Percentiles rank a stretch among this genome's conserved stretches.
Evolutionary conservation across 2,329 filamentous ascomycete species (phyloP).

Genomic region (Aciculosporium take): DNA sequence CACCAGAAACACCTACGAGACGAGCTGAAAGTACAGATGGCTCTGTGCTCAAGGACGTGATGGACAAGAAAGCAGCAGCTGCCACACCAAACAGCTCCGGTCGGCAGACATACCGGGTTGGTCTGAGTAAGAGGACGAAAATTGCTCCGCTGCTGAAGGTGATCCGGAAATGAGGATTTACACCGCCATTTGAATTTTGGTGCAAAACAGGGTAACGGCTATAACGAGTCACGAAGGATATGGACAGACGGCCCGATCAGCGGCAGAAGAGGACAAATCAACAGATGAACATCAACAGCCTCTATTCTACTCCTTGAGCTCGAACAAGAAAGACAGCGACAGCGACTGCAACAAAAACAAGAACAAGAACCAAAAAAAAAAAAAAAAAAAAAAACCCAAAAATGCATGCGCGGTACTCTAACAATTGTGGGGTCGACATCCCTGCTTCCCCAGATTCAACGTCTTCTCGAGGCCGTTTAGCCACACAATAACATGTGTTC

Average conservation of each 20-base stretch:
- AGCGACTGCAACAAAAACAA: too few species aligned
- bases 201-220: not conserved
- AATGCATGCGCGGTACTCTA: too few species aligned
- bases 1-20: not conserved
- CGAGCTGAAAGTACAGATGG: not conserved
- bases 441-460: too few species aligned
- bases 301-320: not conserved
- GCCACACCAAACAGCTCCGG: slow-evolving; percentile 8
- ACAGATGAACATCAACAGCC: not conserved
- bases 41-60: not conserved
- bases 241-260: not conserved
- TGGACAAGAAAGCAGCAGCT: slow-evolving; percentile 6
- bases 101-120: slow-evolving; percentile 34
- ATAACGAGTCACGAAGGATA: not conserved
- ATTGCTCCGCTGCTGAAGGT: slow-evolving; percentile 39
- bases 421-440: too few species aligned
- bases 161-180: slow-evolving; percentile 24
- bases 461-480: too few species aligned
- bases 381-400: too few species aligned
- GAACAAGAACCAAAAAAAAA: too few species aligned
- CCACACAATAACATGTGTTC: too few species aligned
- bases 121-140: slow-evolving; percentile 33
- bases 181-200: not conserved
- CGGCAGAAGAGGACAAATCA: not conserved
- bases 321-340: too few species aligned